Evolutionary conservation across 495 filamentous ascomycete species (phyloP), one percentile per base, ranked within the genome.

Genomic region (Ramalina peruviana): DNA sequence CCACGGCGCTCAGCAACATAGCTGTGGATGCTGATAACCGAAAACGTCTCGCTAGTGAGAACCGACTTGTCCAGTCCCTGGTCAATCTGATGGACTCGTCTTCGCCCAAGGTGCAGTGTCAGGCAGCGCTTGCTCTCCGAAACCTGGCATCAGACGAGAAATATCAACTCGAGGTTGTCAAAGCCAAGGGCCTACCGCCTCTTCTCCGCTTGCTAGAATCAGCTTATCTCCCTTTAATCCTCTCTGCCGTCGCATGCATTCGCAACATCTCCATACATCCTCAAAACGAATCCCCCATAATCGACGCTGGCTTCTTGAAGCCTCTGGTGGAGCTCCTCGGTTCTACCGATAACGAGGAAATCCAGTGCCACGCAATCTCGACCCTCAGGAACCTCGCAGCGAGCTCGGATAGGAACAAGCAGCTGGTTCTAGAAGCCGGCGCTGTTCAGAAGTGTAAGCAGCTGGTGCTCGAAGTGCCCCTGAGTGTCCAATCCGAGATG

Each of bases 361-460:
- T 98, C 36, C 92, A 98, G 62, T 98, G 92, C 59, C 92, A 98
- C 58, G 93, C 92, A 36, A 97, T 98, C 52, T 97, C 93, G 7
- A 98, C 92, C 0, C 79, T 98, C 16, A 79, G 92, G 44, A 98
- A 98, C 58, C 76, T 98, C 25, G 92, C 92, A 16, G 92, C 92
- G 16, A 95, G 88, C 68, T 96, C 90, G 10, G 92, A 98, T 62
- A 78, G 85, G 47, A 98, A 98, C 72, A 98, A 98, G 67, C 83
- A 92, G 50, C 75, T 98, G 12, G 92, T 98, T 4, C 72, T 98
- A 38, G 87, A 97, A 66, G 92, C 92, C 11, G 92, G 93, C 15
- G 92, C 92, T 16, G 92, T 98, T 40, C 88, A 96, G 61, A 97
- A 97, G 60, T 98, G 92, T 78, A 97, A 95, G 66, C 85, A 96